Base-by-base conservation (phyloP, 2,329 filamentous ascomycete genomes). In the Aspergillus costaricaensis region DNA sequence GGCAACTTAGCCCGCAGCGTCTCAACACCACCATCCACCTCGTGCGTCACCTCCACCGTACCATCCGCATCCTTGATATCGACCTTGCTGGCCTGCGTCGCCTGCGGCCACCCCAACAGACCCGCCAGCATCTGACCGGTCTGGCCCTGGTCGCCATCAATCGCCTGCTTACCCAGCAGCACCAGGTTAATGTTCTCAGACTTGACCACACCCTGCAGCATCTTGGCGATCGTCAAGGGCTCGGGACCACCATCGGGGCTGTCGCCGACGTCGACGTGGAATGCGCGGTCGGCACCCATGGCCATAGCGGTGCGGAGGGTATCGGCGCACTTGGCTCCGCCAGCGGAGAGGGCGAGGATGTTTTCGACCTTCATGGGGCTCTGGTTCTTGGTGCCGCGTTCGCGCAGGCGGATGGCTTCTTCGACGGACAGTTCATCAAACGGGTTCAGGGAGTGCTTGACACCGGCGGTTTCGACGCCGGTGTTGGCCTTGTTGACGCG, bases 381-480 rank as follows among this genome's bases (percentile, higher is more conserved):
- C 58, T 65, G 39, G 25, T 55, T 55, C 53, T 47, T 61, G 55
- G 39, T 43, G 78, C 91, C 90, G 82, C 91, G 90, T 78, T 98
- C 94, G 77, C 95, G 93, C 74, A 99, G 90, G 43, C 91, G 92
- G 55, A 97, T 91, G 55, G 93, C 91, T 82, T 98, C 95, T 81
- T 99, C 95, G 77, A 99, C 88, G 47, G 92, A 96, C 73, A 99
- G 91, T 79, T 99, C 95, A 83, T 99, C 95, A 81, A 99, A 99
- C 19, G 95, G 95, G 84, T 98, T 99, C 87, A 99, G 94, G 76
- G 89, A 93, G 85, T 98, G 94, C 81, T 98, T 98, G 73, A 98
- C 92, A 68, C 91, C 91, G 66, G 89, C 85, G 58, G 91, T 96
- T 80, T 97, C 94, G 79, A 99, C 90, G 74, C 88, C 94, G 63